These are phyloP conservation scores for Stentor coeruleus DNA, from an alignment of 73 alveolate genomes.

Conservation along the genomic window DNA sequence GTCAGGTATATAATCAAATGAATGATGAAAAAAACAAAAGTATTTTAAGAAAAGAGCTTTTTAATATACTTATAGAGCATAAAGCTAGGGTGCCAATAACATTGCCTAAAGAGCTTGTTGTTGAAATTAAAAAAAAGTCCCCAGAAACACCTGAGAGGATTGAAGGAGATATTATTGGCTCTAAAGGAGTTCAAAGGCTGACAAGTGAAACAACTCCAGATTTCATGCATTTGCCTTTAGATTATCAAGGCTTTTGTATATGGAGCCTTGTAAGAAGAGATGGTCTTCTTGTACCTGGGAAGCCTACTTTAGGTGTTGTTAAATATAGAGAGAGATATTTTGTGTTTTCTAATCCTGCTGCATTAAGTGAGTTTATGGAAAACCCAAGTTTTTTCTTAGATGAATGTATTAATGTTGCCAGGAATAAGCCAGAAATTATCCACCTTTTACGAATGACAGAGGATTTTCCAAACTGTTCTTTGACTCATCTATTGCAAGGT, in stretches of 20 bases:
- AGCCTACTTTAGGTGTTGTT: conserved; percentile 89
- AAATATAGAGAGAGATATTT: conserved; percentile 48
- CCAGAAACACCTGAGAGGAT: conserved; percentile 12
- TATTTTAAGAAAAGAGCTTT: conserved; percentile 70
- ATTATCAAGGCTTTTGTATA: conserved; percentile 83
- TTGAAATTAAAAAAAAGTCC: conserved; percentile 30
- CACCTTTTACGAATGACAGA: conserved; percentile 69
- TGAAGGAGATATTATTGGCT: background rate
- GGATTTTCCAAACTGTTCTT: conserved; percentile 61
- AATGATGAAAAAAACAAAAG: conserved; percentile 83
- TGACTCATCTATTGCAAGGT: conserved; percentile 59
- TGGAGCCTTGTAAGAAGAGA: conserved; percentile 72
- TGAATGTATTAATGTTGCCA: conserved; percentile 48
- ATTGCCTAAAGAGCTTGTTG: conserved; percentile 33
- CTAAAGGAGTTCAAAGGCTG: conserved; percentile 47
- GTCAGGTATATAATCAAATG: conserved; percentile 75
- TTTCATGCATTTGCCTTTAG: conserved; percentile 85
- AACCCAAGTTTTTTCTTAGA: conserved; percentile 55
- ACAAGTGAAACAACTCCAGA: conserved; percentile 91
- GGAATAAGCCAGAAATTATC: conserved; percentile 65
- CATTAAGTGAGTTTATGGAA: conserved; percentile 32
- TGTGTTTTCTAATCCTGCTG: conserved; percentile 29
- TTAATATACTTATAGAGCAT: conserved; percentile 61
- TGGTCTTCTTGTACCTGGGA: conserved; percentile 86
- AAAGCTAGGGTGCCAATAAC: conserved; percentile 57